A percentile compares a stretch with the other conserved stretches of the same genome.
phyloP scores from a whole-genome alignment of 2,329 filamentous ascomycete species.

The Pestalotiopsis sp. region DNA sequence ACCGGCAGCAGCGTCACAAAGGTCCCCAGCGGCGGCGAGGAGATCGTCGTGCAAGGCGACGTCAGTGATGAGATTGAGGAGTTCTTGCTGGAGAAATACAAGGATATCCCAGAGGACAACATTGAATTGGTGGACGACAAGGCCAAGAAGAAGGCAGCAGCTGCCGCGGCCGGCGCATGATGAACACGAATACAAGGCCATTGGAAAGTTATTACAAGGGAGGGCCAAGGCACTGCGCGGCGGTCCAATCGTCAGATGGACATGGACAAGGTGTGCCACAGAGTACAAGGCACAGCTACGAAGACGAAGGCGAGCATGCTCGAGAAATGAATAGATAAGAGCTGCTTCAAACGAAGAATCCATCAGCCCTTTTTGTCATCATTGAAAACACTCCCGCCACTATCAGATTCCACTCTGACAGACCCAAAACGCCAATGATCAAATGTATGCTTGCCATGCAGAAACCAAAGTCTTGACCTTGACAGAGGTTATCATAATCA shows the following conservation, averaged over 20 bases:
- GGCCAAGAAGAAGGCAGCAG: constrained; percentile 66
- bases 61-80: constrained; percentile 93
- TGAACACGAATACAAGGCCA: background rate
- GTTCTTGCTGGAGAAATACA: constrained; percentile 86
- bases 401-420: background rate
- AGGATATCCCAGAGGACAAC: constrained; percentile 91
- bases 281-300: background rate
- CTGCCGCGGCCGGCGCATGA: constrained; percentile 17
- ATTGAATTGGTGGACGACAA: constrained; percentile 95
- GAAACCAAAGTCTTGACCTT: constrained; percentile 4
- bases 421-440: constrained; percentile 22
- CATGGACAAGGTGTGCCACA: background rate
- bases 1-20: constrained; percentile 94
- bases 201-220: background rate
- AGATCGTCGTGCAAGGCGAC: constrained; percentile 97
- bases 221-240: background rate
- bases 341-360: background rate
- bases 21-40: constrained; percentile 81
- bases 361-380: background rate
- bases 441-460: background rate
- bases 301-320: background rate
- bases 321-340: background rate
- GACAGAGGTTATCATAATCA: background rate
- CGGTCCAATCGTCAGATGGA: background rate
- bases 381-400: background rate